These are phyloP conservation scores for Salvia hispanica DNA, from an alignment of 257 asterid species.

Conservation along the genomic window DNA sequence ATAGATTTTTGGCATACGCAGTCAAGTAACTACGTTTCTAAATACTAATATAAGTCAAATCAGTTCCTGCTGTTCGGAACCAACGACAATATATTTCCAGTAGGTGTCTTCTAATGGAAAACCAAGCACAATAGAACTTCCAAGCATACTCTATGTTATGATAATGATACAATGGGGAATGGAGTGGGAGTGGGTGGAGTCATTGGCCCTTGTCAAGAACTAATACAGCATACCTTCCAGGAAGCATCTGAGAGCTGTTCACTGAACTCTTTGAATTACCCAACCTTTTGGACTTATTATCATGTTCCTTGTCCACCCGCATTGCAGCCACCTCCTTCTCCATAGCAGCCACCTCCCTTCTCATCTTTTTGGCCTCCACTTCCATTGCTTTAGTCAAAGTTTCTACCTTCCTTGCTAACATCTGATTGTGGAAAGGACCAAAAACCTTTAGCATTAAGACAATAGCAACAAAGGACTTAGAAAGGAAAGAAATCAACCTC, in stretches of 20 bases:
- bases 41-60: conserved; percentile 3
- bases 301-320: conserved; percentile 90
- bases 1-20: too few relatives aligned
- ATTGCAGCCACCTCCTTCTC: conserved; percentile 98
- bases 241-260: conserved; percentile 68
- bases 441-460: conserved; percentile 25
- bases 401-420: conserved; percentile 95
- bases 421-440: conserved; percentile 46
- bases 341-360: conserved; percentile 98
- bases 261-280: conserved; percentile 64
- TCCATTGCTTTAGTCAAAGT: conserved; percentile 97
- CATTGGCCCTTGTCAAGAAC: conserved; percentile 1
- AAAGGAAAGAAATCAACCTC: conserved; percentile 61
- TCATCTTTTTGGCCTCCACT: conserved; percentile 97
- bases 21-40: neutral
- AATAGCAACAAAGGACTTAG: conserved; percentile 16
- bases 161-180: neutral
- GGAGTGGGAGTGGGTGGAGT: neutral
- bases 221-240: conserved; percentile 64
- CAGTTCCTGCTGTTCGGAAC: neutral
- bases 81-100: neutral
- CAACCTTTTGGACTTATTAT: conserved; percentile 66
- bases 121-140: neutral
- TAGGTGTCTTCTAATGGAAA: neutral
- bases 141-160: conserved; percentile 18